A percentile compares a stretch with the other conserved stretches of the same genome.
phyloP scores from a whole-genome alignment of 1,284 basidiomycete genomes.

The Papiliotrema nemorosa region DNA sequence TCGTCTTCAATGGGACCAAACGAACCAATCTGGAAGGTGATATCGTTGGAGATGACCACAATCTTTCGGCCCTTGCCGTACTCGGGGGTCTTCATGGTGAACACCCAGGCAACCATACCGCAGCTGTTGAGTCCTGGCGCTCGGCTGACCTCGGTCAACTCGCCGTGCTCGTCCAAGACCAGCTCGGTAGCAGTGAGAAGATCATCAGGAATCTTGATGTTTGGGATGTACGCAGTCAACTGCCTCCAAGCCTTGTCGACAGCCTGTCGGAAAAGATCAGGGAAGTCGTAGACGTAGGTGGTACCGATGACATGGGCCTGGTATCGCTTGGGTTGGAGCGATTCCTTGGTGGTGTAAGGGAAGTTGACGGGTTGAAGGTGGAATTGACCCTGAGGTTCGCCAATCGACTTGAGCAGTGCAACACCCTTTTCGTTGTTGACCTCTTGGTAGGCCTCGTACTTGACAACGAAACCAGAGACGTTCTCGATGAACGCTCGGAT shows the following conservation, averaged over 20 bases:
- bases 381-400: conserved; percentile 72
- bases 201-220: conserved; percentile 69
- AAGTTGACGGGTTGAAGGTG: conserved; percentile 90
- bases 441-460: conserved; percentile 99
- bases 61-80: conserved; percentile 82
- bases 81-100: conserved; percentile 89
- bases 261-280: conserved; percentile 95
- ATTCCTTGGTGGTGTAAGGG: conserved; percentile 94
- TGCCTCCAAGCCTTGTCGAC: conserved; percentile 88
- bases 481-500: conserved; percentile 98
- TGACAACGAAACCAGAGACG: conserved; percentile 97
- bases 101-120: conserved; percentile 99
- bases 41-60: conserved; percentile 95
- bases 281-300: conserved; percentile 98
- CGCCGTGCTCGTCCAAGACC: conserved; percentile 88
- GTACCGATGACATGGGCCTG: conserved; percentile 99
- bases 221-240: conserved; percentile 62
- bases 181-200: conserved; percentile 82
- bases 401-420: conserved; percentile 91
- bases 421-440: conserved; percentile 92
- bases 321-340: conserved; percentile 97
- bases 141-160: conserved; percentile 83
- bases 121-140: conserved; percentile 90
- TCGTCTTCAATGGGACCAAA: conserved; percentile 95
- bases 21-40: conserved; percentile 97